Evolutionary conservation across 2,329 filamentous ascomycete genomes (phyloP), one percentile per base, ranked within the genome.

Genomic region (Didymosphaeria variabile): DNA sequence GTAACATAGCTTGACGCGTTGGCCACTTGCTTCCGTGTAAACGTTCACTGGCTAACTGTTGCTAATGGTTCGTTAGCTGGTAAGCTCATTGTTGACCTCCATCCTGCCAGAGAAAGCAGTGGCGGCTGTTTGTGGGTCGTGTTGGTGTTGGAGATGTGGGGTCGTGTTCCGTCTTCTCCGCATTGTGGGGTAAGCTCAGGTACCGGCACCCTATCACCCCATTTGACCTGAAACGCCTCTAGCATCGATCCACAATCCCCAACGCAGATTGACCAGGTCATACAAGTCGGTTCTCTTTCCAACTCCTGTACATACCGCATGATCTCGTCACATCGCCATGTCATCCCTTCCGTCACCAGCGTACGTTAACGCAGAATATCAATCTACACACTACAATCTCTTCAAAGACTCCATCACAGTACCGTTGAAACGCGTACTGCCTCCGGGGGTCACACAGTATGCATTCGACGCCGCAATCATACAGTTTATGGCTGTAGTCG

Each of bases 301-400:
- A 42, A 23, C 29, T 42, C 13, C 19, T 34, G 29, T 40, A n/a
- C 15, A n/a, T 19, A n/a, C 17, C 38, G 17, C 17, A 8, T 9
- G 38, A n/a, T 19, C 9, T 40, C 7, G 4, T 40, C 15, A 40
- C 38, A 13, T 36, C 59, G 59, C 42, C 23, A 68, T 69, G 64
- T 63, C 65, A 3, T 63, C 65, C 1, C 50, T 68, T 61, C 64
- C 65, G 4, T 65, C 66, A 2, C 53, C 60, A 19, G 60, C 67
- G 4, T 83, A 83, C 61, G 65, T 69, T 26, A 75, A 83, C 57
- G 66, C 75, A 8, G 70, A 79, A 47, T 83, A 82, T 61, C 79
- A 83, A 65, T 68, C 69, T 2, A 80, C 79, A 1, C 81, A 83
- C 63, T 73, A 75, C 49, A 74, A 71, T 6, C 77, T 80, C 15